Evolutionary conservation across 805 yeast genomes (phyloP), one percentile per base, ranked within the genome.

Genomic region (Ogataea siamensis): DNA sequence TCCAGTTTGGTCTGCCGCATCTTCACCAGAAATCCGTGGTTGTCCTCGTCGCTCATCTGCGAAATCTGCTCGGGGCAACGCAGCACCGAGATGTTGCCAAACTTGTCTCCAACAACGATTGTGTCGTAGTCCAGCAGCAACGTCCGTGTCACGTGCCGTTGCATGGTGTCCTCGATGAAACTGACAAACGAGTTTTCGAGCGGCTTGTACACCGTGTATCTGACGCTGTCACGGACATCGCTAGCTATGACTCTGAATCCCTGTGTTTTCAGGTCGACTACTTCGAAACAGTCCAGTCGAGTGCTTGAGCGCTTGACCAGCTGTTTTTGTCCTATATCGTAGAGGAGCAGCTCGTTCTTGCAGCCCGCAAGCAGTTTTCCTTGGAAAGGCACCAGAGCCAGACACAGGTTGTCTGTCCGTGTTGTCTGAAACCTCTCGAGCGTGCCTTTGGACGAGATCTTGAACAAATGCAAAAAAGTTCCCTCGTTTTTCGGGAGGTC

Each of bases 41-140:
- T 62, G 37, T 80, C 86, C 34, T 70, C 73, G 42, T 74, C 80
- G 16, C 77, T 60, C 28, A 69, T 55, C 28, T 64, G 60, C 0
- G 80, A 71, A 0, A 70, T 65, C 4, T 68, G 63, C n/a, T 62
- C 62, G 0, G 83, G 75, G 27, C 83, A 60, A 42, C 96, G 65
- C 27, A 87, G 61, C 1, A 85, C 73, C 60, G 82, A 79, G 0
- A 88, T 32, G 50, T 83, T 86, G 0, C 98, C 97, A 61, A 84
- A 87, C 53, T 80, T 81, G 57, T 93, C 98, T 10, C 96, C 96
- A 1, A 86, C 87, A 27, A 83, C 65, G 1, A 84, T 75, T 0
- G 96, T 87, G 39, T 78, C 78, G 45, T 77, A 74, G 56, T 93
- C 98, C 5, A 93, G 61, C 46, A 76, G 62, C 3, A 68, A 54